Evolutionary conservation across 2,329 filamentous ascomycete genomes (phyloP), one percentile per base, ranked within the genome.

Genomic region (Xylaria sp.): DNA sequence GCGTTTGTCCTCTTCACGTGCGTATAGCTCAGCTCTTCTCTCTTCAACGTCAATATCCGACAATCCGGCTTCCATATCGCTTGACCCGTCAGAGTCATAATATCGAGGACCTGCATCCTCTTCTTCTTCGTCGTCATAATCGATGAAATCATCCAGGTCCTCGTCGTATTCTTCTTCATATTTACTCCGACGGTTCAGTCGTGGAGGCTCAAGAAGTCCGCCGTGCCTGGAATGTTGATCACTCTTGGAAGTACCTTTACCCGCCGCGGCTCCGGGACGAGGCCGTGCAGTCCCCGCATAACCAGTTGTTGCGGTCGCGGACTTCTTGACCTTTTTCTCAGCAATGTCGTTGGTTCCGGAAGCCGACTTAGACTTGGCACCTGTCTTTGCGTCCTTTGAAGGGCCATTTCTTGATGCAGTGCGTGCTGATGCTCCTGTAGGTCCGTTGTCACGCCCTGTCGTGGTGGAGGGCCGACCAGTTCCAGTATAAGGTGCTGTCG

Each of bases 11-110:
- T 94, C 92, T 55, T 85, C 84, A 52, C 86, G 87, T 28, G 91
- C 92, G 63, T 85, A 83, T 34, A 82, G 79, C 67, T 90, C 86
- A 2, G 91, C 90, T 58, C 81, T 76, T 55, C 83, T 81, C 77
- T 95, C 92, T 77, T 95, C 92, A 41, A 85, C 82, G 68, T 93
- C 91, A 60, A 94, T 87, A 72, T 94, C 91, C 68, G 90, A 90
- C 43, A 91, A 78, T 39, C 91, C 91, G 2, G 91, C 92, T 78
- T 94, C 91, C 90, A 94, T 94, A 73, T 93, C 92, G 6, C 90
- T 93, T 5, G 90, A 91, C 6, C 78, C 88, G 63, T 91, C 91
- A 0, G 88, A 90, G 2, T 83, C 85, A 70, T 92, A 90, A 56
- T 86, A 85, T 6, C 80, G 79, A 36, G 79, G 81, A 8, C 80